phyloP scores from a whole-genome alignment of 1,284 basidiomycete genomes.

The Takashimella tepidaria region DNA sequence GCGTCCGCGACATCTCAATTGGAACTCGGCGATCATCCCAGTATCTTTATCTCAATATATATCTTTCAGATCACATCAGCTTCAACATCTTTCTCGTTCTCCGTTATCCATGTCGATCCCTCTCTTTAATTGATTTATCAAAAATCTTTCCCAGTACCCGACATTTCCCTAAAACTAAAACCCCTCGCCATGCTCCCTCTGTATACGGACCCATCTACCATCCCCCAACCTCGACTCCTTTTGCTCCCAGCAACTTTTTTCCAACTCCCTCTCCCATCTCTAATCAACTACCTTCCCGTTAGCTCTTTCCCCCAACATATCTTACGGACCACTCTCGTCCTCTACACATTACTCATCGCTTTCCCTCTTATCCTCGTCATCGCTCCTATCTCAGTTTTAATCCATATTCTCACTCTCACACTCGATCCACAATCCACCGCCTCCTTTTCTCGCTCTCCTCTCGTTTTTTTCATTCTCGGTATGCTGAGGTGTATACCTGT shows the following conservation, averaged over 20 bases:
- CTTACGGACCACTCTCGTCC: constrained; percentile 6
- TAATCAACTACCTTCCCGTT: background rate
- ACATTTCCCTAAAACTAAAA: too few species aligned
- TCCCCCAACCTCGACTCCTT: background rate
- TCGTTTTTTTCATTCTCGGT: constrained; percentile 2
- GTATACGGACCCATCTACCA: background rate
- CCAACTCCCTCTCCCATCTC: background rate
- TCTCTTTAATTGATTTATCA: too few species aligned
- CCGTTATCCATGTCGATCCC: too few species aligned
- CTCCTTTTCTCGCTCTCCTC: background rate
- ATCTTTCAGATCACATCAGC: too few species aligned
- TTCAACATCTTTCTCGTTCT: too few species aligned
- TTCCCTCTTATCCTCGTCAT: constrained; percentile 10
- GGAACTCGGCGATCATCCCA: too few species aligned
- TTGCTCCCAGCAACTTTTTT: background rate
- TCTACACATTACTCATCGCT: constrained; percentile 6
- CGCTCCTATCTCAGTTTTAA: constrained; percentile 11
- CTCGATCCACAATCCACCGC: background rate
- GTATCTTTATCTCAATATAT: too few species aligned
- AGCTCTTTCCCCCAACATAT: background rate
- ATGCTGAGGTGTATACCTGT: background rate
- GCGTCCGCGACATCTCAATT: too few species aligned
- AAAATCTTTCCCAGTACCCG: too few species aligned
- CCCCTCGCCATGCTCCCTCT: too few species aligned
- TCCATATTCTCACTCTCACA: background rate